These are phyloP conservation scores for Malassezia caprae DNA, from an alignment of 1,284 basidiomycete species.

Conservation along the genomic window DNA sequence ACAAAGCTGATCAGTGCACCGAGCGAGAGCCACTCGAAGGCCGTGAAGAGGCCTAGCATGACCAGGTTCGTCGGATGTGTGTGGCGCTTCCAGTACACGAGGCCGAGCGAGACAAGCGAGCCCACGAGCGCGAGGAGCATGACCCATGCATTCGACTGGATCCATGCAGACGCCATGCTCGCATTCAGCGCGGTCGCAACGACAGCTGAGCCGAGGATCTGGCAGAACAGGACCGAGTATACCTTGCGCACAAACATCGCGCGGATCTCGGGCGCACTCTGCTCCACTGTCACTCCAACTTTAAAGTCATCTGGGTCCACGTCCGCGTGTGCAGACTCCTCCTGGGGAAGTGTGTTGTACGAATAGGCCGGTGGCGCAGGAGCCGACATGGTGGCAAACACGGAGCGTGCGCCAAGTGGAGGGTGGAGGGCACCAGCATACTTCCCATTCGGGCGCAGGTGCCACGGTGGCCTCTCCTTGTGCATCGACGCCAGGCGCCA, in stretches of 20 bases:
- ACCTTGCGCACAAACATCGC: constrained; percentile 41
- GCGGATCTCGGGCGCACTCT: constrained; percentile 40
- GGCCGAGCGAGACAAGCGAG: constrained; percentile 62
- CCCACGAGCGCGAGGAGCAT: constrained; percentile 58
- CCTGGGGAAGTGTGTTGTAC: constrained; percentile 20
- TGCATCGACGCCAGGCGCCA: constrained; percentile 4
- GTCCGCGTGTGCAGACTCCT: constrained; percentile 21
- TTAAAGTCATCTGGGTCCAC: constrained; percentile 44
- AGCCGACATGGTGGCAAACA: neutral
- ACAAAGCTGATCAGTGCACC: constrained; percentile 68
- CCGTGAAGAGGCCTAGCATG: constrained; percentile 56
- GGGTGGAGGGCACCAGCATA: neutral
- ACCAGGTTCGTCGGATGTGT: constrained; percentile 70
- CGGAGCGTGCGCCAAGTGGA: neutral
- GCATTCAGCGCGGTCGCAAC: constrained; percentile 33
- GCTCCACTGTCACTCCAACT: constrained; percentile 42
- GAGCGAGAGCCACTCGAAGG: constrained; percentile 51
- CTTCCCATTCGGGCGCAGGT: neutral
- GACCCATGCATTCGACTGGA: constrained; percentile 35
- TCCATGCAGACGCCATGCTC: constrained; percentile 23
- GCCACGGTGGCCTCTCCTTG: constrained; percentile 1
- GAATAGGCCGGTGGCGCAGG: constrained; percentile 7
- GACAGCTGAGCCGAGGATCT: constrained; percentile 37
- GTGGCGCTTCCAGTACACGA: constrained; percentile 78
- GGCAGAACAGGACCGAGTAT: constrained; percentile 37